Percentiles rank a stretch among this genome's conserved stretches.
phyloP scores from a whole-genome alignment of 2,329 filamentous ascomycete species.

The Colletotrichum sublineola region DNA sequence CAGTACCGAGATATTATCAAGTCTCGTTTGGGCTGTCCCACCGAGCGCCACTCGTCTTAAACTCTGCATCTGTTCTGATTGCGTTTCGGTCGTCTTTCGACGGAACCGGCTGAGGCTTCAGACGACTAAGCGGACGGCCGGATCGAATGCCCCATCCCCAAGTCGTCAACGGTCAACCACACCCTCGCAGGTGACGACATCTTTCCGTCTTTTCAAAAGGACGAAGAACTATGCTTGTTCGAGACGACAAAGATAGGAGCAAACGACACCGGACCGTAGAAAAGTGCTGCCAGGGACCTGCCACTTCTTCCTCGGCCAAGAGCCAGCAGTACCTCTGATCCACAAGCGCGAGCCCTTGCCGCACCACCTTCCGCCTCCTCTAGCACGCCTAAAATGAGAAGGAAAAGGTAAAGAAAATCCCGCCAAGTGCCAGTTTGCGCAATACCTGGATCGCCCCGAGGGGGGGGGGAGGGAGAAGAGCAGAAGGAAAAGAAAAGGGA shows the following conservation, averaged over 20 bases:
- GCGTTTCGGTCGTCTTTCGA: neutral
- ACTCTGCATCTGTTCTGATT: neutral
- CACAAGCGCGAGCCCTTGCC: constrained; percentile 31
- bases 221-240: neutral
- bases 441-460: neutral
- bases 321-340: neutral
- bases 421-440: neutral
- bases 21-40: neutral
- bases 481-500: neutral
- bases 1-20: constrained; percentile 8
- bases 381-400: constrained; percentile 11
- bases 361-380: neutral
- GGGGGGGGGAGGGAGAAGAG: too few relatives aligned
- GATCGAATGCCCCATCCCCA: neutral
- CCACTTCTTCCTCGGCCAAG: neutral
- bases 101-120: constrained; percentile 2
- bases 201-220: neutral
- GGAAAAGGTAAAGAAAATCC: too few relatives aligned
- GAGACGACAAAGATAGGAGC: constrained; percentile 9
- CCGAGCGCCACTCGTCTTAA: constrained; percentile 20
- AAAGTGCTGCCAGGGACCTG: constrained; percentile 29
- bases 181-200: neutral
- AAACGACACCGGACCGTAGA: constrained; percentile 12
- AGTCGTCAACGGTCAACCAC: constrained; percentile 2
- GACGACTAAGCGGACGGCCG: constrained; percentile 10